Percentiles rank a stretch among this genome's conserved stretches.
These are phyloP conservation scores for Candida maesae DNA, from an alignment of 805 yeast genomes.

Conservation along the genomic window DNA sequence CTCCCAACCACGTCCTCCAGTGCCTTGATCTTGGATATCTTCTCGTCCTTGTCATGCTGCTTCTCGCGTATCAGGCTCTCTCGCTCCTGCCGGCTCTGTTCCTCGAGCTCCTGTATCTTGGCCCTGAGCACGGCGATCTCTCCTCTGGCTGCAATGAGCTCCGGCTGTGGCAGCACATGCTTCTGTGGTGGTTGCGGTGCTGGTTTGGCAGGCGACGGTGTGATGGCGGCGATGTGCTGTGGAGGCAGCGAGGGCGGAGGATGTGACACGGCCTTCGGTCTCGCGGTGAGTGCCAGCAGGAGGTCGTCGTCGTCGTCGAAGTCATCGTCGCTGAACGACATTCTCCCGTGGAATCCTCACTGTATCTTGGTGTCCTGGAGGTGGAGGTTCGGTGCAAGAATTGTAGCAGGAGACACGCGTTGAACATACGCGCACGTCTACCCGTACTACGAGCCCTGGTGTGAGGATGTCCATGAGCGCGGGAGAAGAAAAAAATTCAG, in stretches of 20 bases:
- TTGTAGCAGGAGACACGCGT: too few species aligned
- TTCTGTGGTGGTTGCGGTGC: slow-evolving; percentile 15
- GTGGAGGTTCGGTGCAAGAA: too few species aligned
- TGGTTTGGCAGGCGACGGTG: neutral
- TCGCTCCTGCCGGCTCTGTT: slow-evolving; percentile 53
- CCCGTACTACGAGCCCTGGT: too few species aligned
- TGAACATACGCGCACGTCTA: too few species aligned
- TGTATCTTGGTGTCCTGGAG: neutral
- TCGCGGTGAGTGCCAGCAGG: slow-evolving; percentile 44
- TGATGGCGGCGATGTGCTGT: neutral
- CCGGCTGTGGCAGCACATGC: too few species aligned
- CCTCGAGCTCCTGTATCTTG: slow-evolving; percentile 31
- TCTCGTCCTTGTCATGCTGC: slow-evolving; percentile 22
- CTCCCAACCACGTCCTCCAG: slow-evolving; percentile 40
- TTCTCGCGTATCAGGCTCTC: slow-evolving; percentile 33
- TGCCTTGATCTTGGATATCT: slow-evolving; percentile 34
- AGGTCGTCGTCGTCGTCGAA: slow-evolving; percentile 45
- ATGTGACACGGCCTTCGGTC: slow-evolving; percentile 29
- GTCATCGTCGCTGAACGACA: slow-evolving; percentile 6
- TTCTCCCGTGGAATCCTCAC: neutral
- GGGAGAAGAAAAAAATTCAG: slow-evolving; percentile 2
- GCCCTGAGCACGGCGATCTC: slow-evolving; percentile 77
- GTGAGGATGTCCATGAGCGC: too few species aligned
- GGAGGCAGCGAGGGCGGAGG: slow-evolving; percentile 1
- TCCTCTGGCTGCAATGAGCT: slow-evolving; percentile 60